Percentiles rank a stretch among this genome's conserved stretches.
Conservation (phyloP, 306 rosid genomes). For the Morella rubra region DNA sequence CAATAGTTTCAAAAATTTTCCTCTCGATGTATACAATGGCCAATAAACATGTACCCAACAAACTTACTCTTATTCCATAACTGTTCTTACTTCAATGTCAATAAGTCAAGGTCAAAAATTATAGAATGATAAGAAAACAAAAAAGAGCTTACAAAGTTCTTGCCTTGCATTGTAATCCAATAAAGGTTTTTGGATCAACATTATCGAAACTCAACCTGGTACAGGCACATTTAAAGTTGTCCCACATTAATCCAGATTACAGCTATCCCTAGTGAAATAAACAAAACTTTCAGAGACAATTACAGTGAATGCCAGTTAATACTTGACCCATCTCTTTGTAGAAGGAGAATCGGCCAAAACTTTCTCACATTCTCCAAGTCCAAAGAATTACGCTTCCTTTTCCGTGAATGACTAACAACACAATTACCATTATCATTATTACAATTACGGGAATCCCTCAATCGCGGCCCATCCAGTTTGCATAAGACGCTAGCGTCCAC, state of each 20-base stretch:
- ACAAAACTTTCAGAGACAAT: not conserved
- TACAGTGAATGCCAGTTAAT: constrained; percentile 2
- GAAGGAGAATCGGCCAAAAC: constrained; percentile 43
- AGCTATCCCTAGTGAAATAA: not conserved
- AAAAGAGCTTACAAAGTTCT: no score
- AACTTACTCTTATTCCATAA: no score
- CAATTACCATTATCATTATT: constrained; percentile 4
- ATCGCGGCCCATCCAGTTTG: constrained; percentile 54
- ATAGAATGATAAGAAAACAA: no score
- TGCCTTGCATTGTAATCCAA: no score
- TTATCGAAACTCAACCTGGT: no score
- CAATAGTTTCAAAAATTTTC: no score
- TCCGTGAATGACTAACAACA: constrained; percentile 30
- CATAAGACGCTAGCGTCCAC: constrained; percentile 54
- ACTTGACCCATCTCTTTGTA: constrained; percentile 83
- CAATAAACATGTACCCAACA: no score
- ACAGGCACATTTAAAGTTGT: constrained; percentile 23
- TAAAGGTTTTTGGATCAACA: no score
- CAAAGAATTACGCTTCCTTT: constrained; percentile 40
- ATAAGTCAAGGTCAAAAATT: no score
- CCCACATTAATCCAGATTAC: not conserved
- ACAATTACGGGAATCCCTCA: constrained; percentile 69
- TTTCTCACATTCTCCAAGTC: constrained; percentile 45
- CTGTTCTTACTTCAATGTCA: no score
- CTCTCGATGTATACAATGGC: no score